Evolutionary conservation across 441 rosid genomes (phyloP), one percentile per base, ranked within the genome.

Genomic region (Corymbia calophylla): DNA sequence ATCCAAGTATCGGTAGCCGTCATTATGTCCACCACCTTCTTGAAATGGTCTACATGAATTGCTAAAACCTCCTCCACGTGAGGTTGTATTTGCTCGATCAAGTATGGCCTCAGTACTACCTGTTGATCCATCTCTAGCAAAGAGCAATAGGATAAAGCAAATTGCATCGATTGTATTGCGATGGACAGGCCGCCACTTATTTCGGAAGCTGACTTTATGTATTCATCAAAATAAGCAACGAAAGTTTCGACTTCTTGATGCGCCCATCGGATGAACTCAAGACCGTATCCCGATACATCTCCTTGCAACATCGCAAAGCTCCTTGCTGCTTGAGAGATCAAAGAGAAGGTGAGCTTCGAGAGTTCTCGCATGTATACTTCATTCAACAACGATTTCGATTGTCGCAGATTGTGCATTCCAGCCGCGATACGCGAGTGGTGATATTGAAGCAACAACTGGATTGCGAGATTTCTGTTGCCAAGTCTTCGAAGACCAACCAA

Each of bases 241-340:
- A 95, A 94, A 32, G 91, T 81, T 92, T 94, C 91, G 51, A 92
- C 92, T 92, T 93, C 96, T 90, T 94, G 93, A 25, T 91, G 49
- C 27, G 91, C 92, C 98, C 98, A 95, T 86, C 89, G 94, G 86
- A 90, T 87, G 87, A 96, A 88, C 90, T 96, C 95, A 29, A 92
- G 89, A 89, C 92, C 92, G 91, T 91, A 91, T 19, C 93, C 89
- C 77, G 94, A 92, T 17, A 92, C 89, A 86, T 94, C 95, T 89
- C 96, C 96, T 80, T 90, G 90, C 87, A 96, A 90, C 95, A 92
- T 90, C 55, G 60, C 90, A 90, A 93, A 94, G 91, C 95, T 93
- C 91, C 90, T 93, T 87, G 96, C 95, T 66, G 96, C 96, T 93
- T 94, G 97, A 89, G 95, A 94, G 89, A 96, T 93, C 93, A 91